These are phyloP conservation scores for Linum lewisii DNA, from an alignment of 345 rosid species.

Conservation along the genomic window DNA sequence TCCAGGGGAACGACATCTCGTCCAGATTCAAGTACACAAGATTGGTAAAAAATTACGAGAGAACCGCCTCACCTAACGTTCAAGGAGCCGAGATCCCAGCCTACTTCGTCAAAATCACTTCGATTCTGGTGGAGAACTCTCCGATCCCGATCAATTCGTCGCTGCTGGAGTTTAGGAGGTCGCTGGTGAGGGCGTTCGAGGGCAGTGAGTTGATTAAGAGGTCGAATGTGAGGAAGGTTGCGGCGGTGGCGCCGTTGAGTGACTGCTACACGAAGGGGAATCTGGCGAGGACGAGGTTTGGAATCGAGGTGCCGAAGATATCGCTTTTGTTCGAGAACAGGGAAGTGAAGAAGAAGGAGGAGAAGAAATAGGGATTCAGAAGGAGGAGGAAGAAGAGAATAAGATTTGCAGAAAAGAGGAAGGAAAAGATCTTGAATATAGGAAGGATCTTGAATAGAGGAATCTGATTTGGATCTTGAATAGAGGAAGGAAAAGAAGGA, in stretches of 20 bases:
- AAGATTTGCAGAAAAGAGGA: no score
- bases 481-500: no score
- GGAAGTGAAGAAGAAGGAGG: slow-evolving; percentile 16
- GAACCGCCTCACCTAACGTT: background rate
- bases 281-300: slow-evolving; percentile 7
- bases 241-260: slow-evolving; percentile 12
- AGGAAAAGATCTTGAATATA: no score
- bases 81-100: slow-evolving; percentile 9
- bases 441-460: no score
- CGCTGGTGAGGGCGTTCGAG: slow-evolving; percentile 13
- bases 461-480: no score
- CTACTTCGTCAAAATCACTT: slow-evolving; percentile 16
- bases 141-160: slow-evolving; percentile 15
- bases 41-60: background rate
- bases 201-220: background rate
- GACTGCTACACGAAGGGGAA: slow-evolving; percentile 9
- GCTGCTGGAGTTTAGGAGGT: slow-evolving; percentile 11
- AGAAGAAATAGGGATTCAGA: no score
- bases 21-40: slow-evolving; percentile 5
- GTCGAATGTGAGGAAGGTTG: slow-evolving; percentile 12
- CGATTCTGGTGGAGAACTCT: slow-evolving; percentile 10
- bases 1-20: slow-evolving; percentile 10
- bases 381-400: no score
- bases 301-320: slow-evolving; percentile 17
- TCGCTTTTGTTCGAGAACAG: slow-evolving; percentile 15